Evolutionary conservation across 2,329 filamentous ascomycete genomes (phyloP).

Genomic region (Nemania sp.): DNA sequence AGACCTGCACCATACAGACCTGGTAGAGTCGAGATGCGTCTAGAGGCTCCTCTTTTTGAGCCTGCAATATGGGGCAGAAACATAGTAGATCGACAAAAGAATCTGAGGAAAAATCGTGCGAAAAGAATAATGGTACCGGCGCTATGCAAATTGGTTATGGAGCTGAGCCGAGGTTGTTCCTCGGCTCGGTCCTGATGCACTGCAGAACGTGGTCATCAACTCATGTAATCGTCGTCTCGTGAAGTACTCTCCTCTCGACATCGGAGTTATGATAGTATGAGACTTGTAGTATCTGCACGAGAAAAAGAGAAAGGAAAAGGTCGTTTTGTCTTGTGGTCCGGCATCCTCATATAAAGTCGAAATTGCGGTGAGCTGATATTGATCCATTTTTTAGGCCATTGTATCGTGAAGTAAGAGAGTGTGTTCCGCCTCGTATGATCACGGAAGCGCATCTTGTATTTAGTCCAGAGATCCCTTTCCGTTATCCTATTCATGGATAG

Average conservation of each 20-base stretch:
- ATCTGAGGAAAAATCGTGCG: slow-evolving; percentile 7
- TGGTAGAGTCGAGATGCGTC: slow-evolving; percentile 18
- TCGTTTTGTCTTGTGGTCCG: slow-evolving; percentile 7
- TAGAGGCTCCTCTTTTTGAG: slow-evolving; percentile 18
- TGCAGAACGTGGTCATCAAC: slow-evolving; percentile 27
- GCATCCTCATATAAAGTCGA: slow-evolving; percentile 6
- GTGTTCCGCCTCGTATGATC: background rate
- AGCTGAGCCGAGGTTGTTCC: slow-evolving; percentile 14
- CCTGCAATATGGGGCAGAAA: slow-evolving; percentile 24
- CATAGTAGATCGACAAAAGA: slow-evolving; percentile 15
- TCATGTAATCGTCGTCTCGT: slow-evolving; percentile 30
- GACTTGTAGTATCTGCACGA: slow-evolving; percentile 12
- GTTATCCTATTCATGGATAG: slow-evolving; percentile 17
- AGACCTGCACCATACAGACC: slow-evolving; percentile 16
- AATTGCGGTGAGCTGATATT: background rate
- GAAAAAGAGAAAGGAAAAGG: slow-evolving; percentile 6
- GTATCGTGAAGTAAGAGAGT: background rate
- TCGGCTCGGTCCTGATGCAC: slow-evolving; percentile 22
- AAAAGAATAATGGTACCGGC: slow-evolving; percentile 26
- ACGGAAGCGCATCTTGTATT: slow-evolving; percentile 1
- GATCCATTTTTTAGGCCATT: background rate
- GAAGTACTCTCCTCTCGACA: slow-evolving; percentile 19
- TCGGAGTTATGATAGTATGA: slow-evolving; percentile 11
- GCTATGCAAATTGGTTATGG: slow-evolving; percentile 30
- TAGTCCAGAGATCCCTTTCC: background rate